Evolutionary conservation across 257 asterid species (phyloP).

Genomic region (Solanum rostratum): DNA sequence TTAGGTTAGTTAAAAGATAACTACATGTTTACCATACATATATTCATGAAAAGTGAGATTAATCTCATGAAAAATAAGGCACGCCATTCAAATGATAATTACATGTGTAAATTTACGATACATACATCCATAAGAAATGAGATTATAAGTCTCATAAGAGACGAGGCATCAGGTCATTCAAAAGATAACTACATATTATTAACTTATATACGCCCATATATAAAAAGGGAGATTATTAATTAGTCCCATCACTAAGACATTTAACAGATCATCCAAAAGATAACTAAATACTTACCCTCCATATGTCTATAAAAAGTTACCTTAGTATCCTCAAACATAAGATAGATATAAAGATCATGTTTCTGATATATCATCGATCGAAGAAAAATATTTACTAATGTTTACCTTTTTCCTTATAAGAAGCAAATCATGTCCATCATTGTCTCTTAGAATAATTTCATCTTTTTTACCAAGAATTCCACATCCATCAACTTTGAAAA

Average conservation of each 20-base stretch:
- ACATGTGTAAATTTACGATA: neutral
- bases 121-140: neutral
- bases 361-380: neutral
- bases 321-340: neutral
- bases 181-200: neutral
- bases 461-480: constrained; percentile 65
- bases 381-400: constrained; percentile 15
- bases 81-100: neutral
- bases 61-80: neutral
- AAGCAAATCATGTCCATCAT: constrained; percentile 43
- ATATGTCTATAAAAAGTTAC: neutral
- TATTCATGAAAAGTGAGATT: neutral
- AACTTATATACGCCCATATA: no score
- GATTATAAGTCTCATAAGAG: neutral
- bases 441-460: constrained; percentile 47
- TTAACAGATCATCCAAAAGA: no score
- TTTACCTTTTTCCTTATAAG: constrained; percentile 64
- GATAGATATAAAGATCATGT: neutral
- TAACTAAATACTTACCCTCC: neutral
- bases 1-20: neutral
- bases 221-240: neutral
- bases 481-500: constrained; percentile 70
- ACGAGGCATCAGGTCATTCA: accelerated
- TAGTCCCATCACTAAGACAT: no score
- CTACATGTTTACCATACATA: neutral